Evolutionary conservation across 2,329 filamentous ascomycete genomes (phyloP), one percentile per base, ranked within the genome.

Genomic region (Colletotrichum sp.): DNA sequence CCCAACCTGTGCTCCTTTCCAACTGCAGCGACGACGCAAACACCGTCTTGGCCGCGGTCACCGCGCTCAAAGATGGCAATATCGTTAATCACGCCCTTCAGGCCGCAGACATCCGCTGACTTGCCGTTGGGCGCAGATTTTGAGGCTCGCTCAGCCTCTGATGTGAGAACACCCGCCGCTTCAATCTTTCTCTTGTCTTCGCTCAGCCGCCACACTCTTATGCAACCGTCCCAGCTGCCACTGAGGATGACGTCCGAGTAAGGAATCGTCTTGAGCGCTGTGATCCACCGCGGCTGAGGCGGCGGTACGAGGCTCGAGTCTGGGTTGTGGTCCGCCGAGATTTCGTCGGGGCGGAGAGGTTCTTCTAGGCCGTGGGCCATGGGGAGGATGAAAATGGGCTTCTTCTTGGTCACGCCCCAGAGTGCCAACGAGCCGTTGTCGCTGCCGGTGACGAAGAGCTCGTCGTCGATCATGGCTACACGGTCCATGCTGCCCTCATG

Each of bases 321-420:
- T 1, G 93, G 92, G 71, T 94, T 81, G 66, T 86, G 83, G 81
- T 95, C 95, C n/a, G 95, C 94, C 1, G 93, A 96, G 36, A 93
- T 91, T 79, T 95, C 89, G 25, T 93, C 89, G 2, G 94, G 90
- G 4, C 89, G 87, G 67, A 96, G 86, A 4, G 93, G 88, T 5
- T 93, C 91, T 75, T 98, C 96, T 67, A 97, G 87, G 36, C 97
- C 97, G 84, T 99, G 97, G 6, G 96, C 96, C 34, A 95, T 88
- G 3, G 93, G 90, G 60, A 97, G 86, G 5, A 95, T 94, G 84
- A 93, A 94, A 12, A 99, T 88, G 1, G 97, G 94, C 85, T 98
- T 98, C 90, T 99, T 99, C 88, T 98, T 98, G 82, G 96, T 91
- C 27, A 96, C 89, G 76, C 93, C 95, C 96, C 96, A 98, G 15